phyloP scores from a whole-genome alignment of 352 stramenopile genomes.

The Phytophthora tubulina region DNA sequence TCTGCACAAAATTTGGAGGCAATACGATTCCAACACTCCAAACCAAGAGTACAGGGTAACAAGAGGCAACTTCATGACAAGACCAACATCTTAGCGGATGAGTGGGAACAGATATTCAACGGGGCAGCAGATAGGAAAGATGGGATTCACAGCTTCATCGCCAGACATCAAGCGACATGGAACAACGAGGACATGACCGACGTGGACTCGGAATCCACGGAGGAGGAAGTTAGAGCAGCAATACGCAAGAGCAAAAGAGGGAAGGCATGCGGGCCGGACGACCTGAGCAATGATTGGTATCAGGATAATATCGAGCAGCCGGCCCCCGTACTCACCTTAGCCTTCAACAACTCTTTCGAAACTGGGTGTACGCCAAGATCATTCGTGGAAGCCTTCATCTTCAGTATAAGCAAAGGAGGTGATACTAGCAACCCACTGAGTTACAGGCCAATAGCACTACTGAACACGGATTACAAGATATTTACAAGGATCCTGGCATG shows the following conservation, averaged over 20 bases:
- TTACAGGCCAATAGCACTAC: constrained; percentile 7
- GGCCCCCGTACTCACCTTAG: not conserved
- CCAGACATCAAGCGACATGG: no score
- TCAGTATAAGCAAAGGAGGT: constrained; percentile 5
- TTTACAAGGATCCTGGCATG: constrained; percentile 1
- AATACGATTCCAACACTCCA: constrained; percentile 1
- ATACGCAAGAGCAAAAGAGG: not conserved
- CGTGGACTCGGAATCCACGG: not conserved
- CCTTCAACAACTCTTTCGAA: not conserved
- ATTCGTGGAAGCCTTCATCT: constrained; percentile 7
- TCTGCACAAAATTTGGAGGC: constrained; percentile 5
- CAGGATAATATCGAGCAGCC: not conserved
- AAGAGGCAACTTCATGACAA: constrained; percentile 1
- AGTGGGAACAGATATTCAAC: constrained; percentile 3
- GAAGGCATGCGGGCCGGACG: constrained; percentile 15
- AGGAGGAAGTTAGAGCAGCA: not conserved
- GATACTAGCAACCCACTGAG: constrained; percentile 1
- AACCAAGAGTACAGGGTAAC: not conserved
- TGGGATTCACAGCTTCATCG: not conserved
- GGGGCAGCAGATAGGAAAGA: not conserved
- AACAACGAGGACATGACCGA: not conserved
- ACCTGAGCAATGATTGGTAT: constrained; percentile 19
- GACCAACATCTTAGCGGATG: constrained; percentile 5
- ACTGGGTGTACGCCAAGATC: not conserved
- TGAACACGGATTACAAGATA: constrained; percentile 27